Percentiles rank a stretch among this genome's conserved stretches.
Conservation (phyloP, 257 asterid genomes). For the Cordia subcordata region DNA sequence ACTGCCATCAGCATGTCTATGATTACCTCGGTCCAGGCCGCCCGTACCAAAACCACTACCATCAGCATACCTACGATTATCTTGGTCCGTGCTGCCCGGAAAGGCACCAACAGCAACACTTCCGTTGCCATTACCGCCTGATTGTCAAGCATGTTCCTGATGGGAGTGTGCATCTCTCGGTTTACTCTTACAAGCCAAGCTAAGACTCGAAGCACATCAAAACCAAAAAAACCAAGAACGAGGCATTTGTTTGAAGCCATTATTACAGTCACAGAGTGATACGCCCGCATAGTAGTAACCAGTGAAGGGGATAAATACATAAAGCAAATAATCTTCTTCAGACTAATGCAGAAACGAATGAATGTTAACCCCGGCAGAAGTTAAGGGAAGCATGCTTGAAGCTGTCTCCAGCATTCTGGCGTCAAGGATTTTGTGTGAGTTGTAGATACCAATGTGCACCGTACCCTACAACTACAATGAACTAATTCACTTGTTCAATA, state of each 20-base stretch:
- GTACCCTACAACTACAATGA: not conserved
- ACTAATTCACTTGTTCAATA: not conserved
- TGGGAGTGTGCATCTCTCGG: no score
- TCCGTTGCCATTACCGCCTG: not conserved
- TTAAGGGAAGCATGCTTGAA: constrained; percentile 4
- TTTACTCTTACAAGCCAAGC: not conserved
- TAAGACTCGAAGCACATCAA: constrained; percentile 1
- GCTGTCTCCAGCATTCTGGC: constrained; percentile 1
- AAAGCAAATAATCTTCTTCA: not conserved
- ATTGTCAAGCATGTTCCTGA: not conserved
- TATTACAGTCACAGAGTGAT: not conserved
- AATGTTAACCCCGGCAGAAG: not conserved
- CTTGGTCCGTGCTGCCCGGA: no score
- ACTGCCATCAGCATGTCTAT: no score
- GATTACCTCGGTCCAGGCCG: not conserved
- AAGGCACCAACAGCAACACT: not conserved
- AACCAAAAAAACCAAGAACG: not conserved
- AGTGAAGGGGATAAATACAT: not conserved
- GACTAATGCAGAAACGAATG: not conserved
- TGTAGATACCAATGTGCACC: not conserved
- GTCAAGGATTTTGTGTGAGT: constrained; percentile 13
- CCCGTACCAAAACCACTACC: not conserved
- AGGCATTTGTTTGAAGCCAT: constrained; percentile 13
- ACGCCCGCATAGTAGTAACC: not conserved
- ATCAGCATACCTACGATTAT: no score